Conservation (phyloP, 2,329 filamentous ascomycete genomes). For the Pestalotiopsis sp. region DNA sequence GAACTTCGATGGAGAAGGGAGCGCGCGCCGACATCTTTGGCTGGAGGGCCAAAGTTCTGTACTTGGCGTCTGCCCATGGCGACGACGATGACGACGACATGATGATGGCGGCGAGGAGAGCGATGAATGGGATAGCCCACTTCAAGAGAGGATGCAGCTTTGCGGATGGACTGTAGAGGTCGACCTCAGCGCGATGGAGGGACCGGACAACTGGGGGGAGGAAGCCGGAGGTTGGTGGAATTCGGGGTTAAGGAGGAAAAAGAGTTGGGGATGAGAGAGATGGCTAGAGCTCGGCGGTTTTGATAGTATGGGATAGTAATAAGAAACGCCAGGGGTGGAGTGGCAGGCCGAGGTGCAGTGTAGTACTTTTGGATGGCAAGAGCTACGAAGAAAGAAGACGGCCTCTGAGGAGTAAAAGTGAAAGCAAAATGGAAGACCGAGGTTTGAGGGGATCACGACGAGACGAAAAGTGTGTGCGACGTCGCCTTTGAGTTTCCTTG, state of each 20-base stretch:
- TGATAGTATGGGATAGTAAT: too few relatives aligned
- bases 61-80: constrained; percentile 32
- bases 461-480: neutral
- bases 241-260: neutral
- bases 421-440: neutral
- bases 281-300: neutral
- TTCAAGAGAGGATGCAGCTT: neutral
- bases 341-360: neutral
- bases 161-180: neutral
- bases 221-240: constrained; percentile 1
- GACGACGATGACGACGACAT: constrained; percentile 16
- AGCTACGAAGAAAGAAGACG: neutral
- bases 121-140: neutral
- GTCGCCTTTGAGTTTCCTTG: constrained; percentile 1
- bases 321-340: neutral
- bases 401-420: neutral
- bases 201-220: neutral
- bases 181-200: neutral
- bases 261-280: neutral
- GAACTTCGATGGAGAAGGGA: constrained; percentile 70
- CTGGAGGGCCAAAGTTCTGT: constrained; percentile 29
- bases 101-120: constrained; percentile 17
- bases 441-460: constrained; percentile 2
- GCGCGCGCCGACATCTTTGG: constrained; percentile 58
- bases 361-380: neutral